A percentile compares a stretch with the other conserved stretches of the same genome.
phyloP scores from a whole-genome alignment of 2,329 filamentous ascomycete genomes.

The Leptosphaerulina australis region DNA sequence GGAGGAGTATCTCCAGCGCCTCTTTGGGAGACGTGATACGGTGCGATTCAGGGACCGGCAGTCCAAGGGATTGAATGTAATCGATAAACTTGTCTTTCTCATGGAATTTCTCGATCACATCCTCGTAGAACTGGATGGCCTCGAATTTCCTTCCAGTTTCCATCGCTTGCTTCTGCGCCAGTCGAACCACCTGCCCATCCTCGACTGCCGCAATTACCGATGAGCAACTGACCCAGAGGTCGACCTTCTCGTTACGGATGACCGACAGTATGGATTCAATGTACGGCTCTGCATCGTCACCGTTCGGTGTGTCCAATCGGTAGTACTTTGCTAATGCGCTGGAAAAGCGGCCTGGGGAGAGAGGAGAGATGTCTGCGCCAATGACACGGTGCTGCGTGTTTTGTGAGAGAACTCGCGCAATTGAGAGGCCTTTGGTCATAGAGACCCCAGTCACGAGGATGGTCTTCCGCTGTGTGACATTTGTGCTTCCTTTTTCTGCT shows the following conservation, averaged over 20 bases:
- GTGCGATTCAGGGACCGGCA: conserved; percentile 51
- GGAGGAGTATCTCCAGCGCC: conserved; percentile 59
- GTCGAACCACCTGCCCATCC: conserved; percentile 65
- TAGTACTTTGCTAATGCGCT: conserved; percentile 62
- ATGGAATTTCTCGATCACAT: conserved; percentile 64
- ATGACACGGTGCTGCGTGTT: conserved; percentile 71
- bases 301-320: conserved; percentile 48
- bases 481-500: conserved; percentile 16
- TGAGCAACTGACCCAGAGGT: conserved; percentile 77
- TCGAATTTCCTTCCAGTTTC: conserved; percentile 60
- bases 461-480: conserved; percentile 51
- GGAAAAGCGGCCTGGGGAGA: conserved; percentile 60
- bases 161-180: conserved; percentile 57
- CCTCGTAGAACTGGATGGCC: conserved; percentile 67
- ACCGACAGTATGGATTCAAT: conserved; percentile 63
- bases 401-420: conserved; percentile 69
- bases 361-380: conserved; percentile 65
- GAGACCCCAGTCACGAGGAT: conserved; percentile 75
- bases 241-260: conserved; percentile 64
- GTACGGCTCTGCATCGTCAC: conserved; percentile 57
- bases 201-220: conserved; percentile 69
- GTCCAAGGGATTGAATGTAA: conserved; percentile 57
- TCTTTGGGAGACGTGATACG: conserved; percentile 61
- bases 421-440: conserved; percentile 71
- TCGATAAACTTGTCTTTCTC: conserved; percentile 70